phyloP scores from a whole-genome alignment of 2,329 filamentous ascomycete species.

The Fusarium buharicum region DNA sequence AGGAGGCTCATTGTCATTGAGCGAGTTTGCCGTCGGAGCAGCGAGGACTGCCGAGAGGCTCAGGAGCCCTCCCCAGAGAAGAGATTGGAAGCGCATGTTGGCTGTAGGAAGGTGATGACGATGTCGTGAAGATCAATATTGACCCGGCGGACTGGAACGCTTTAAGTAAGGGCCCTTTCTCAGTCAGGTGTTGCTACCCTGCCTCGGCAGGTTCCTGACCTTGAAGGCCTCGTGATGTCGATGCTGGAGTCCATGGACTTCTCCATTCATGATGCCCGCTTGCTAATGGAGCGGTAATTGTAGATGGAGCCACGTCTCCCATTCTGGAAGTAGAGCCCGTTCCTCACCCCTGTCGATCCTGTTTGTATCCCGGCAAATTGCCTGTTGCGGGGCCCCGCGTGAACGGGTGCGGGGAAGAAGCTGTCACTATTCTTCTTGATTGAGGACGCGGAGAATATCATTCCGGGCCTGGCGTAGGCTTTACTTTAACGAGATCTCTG shows the following conservation, averaged over 20 bases:
- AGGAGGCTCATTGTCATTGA: constrained; percentile 5
- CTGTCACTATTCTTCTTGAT: constrained; percentile 12
- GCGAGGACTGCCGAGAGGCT: constrained; percentile 29
- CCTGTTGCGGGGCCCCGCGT: constrained; percentile 28
- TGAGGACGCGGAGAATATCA: constrained; percentile 12
- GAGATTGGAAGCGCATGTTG: constrained; percentile 28
- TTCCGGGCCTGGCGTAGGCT: constrained; percentile 6
- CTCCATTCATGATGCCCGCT: background rate
- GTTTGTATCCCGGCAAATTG: background rate
- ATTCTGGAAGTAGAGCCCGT: constrained; percentile 12
- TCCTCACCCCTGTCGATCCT: background rate
- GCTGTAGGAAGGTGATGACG: background rate
- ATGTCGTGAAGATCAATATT: background rate
- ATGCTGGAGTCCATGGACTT: background rate
- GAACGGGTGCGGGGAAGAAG: constrained; percentile 13
- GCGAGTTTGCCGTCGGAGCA: constrained; percentile 25
- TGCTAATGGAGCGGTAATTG: constrained; percentile 22
- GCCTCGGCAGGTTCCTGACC: constrained; percentile 5
- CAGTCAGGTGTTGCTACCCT: background rate
- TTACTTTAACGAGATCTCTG: too few relatives aligned
- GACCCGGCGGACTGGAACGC: background rate
- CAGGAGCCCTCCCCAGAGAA: constrained; percentile 33
- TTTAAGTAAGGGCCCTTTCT: constrained; percentile 1
- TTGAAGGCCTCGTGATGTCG: constrained; percentile 2
- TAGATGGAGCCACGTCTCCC: constrained; percentile 14